phyloP scores from a whole-genome alignment of 352 stramenopile species.

The Pythium scleroteichum region DNA sequence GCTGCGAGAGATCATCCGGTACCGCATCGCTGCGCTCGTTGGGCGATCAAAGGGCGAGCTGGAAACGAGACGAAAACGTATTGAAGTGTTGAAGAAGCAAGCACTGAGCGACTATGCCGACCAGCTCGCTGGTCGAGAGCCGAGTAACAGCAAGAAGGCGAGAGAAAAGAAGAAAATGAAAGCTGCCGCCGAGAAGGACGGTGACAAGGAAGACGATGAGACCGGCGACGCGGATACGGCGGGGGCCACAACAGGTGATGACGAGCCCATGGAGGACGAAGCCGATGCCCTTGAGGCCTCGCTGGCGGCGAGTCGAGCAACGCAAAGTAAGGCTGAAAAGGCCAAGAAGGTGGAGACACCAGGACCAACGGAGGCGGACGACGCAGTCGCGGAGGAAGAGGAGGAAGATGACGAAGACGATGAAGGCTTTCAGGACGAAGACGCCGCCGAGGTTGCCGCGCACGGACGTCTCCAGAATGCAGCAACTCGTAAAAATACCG shows the following conservation, averaged over 20 bases:
- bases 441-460: slow-evolving; percentile 25
- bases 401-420: slow-evolving; percentile 25
- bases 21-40: slow-evolving; percentile 71
- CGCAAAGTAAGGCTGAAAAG: background rate
- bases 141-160: slow-evolving; percentile 22
- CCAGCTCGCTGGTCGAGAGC: slow-evolving; percentile 34
- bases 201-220: slow-evolving; percentile 13
- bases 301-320: slow-evolving; percentile 13
- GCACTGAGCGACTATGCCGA: slow-evolving; percentile 58
- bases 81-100: slow-evolving; percentile 76
- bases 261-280: slow-evolving; percentile 22
- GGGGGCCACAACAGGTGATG: background rate
- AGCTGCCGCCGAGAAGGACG: background rate
- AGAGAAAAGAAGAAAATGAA: slow-evolving; percentile 16
- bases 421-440: slow-evolving; percentile 25
- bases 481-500: background rate
- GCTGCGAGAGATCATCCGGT: slow-evolving; percentile 74
- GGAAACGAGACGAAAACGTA: slow-evolving; percentile 58
- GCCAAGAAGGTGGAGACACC: slow-evolving; percentile 2
- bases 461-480: slow-evolving; percentile 23
- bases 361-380: slow-evolving; percentile 1
- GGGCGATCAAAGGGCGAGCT: slow-evolving; percentile 71
- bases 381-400: slow-evolving; percentile 9
- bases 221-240: background rate
- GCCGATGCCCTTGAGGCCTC: slow-evolving; percentile 18